Evolutionary conservation across 306 rosid genomes (phyloP), one percentile per base, ranked within the genome.

Genomic region (Carpinus fangiana): DNA sequence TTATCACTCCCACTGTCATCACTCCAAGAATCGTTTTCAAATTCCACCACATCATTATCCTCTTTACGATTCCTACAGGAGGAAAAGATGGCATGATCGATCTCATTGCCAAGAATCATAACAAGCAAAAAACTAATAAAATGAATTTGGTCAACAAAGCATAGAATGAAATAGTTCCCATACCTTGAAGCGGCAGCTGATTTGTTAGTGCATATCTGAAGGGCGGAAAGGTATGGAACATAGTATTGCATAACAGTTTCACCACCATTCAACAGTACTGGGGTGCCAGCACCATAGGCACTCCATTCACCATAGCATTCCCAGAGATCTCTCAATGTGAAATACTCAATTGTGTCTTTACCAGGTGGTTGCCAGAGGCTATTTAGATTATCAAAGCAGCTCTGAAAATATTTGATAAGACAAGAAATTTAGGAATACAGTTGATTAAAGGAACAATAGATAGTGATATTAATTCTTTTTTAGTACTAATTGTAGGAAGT

Each of bases 221-320:
- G 88, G 55, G 91, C 93, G 3, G 97, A 93, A 17, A 93, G 84
- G 82, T 87, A 88, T 5, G 97, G 97, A 68, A 89, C 92, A 52
- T 80, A 88, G 87, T 80, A 93, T 52, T 90, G 96, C 43, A 54
- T 76, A 55, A 86, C 86, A 0, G 82, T 73, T 13, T 84, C 92
- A 21, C 83, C 88, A 65, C 50, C 73, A 71, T 85, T 89, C 78
- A 88, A 45, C 56, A 43, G 85, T 78, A 90, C 76, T 4, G 90
- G 83, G 7, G 80, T 73, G 2, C 92, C 91, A 2, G 80, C 90
- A 61, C 97, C 97, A 77, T 75, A 90, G 4, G 97, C 96, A 70
- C 97, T 93, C 96, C 97, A 93, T 82, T 93, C 96, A n/a, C 82
- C 50, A 47, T 86, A 93, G 76, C 91, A 85, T 10, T 90, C 85